These are phyloP conservation scores for Starmerella ratchasimensis DNA, from an alignment of 805 yeast genomes.

Conservation along the genomic window DNA sequence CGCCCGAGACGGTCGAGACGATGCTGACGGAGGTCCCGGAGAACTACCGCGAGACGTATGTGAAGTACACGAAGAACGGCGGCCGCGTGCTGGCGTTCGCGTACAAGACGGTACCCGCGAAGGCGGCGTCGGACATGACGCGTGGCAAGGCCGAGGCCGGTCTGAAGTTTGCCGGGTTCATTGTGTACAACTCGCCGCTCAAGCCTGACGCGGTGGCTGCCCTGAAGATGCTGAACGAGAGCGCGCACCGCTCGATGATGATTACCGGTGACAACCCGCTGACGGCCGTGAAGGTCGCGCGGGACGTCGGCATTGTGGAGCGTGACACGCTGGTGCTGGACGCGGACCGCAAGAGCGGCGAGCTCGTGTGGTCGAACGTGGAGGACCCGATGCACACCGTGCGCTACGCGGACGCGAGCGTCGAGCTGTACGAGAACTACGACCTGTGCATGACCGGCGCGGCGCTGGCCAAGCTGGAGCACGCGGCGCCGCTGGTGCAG, in stretches of 20 bases:
- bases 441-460: conserved; percentile 91
- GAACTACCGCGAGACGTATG: conserved; percentile 70
- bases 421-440: conserved; percentile 46
- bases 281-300: conserved; percentile 96
- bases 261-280: conserved; percentile 98
- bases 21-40: conserved; percentile 63
- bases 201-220: conserved; percentile 86
- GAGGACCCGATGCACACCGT: conserved; percentile 52
- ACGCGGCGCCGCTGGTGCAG: conserved; percentile 43
- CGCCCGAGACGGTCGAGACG: conserved; percentile 83
- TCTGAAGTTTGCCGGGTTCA: conserved; percentile 75
- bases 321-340: conserved; percentile 78
- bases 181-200: conserved; percentile 95
- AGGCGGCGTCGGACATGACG: conserved; percentile 39
- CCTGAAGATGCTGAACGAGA: conserved; percentile 81
- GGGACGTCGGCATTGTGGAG: conserved; percentile 76
- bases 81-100: conserved; percentile 95
- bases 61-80: conserved; percentile 86
- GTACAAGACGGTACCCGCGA: conserved; percentile 49
- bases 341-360: conserved; percentile 44
- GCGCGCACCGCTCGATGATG: conserved; percentile 92
- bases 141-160: conserved; percentile 67
- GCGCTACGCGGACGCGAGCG: conserved; percentile 28
- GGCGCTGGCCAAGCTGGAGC: conserved; percentile 53
- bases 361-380: conserved; percentile 71